A percentile compares a stretch with the other conserved stretches of the same genome.
Evolutionary conservation across 306 rosid genomes (phyloP).

Genomic region (Medicago lupulina): DNA sequence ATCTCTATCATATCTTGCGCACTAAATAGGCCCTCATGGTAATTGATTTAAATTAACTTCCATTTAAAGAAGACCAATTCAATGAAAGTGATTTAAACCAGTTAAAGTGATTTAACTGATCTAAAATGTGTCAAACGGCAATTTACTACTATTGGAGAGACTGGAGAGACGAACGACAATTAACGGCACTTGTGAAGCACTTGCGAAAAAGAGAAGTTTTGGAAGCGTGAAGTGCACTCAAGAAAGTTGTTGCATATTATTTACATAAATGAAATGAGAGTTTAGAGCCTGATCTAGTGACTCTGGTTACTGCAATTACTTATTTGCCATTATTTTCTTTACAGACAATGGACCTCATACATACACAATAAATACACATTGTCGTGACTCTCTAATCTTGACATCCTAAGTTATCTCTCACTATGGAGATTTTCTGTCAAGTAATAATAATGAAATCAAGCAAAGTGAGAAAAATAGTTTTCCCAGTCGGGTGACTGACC

Average conservation of each 20-base stretch:
- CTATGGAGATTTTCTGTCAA: slow-evolving; percentile 45
- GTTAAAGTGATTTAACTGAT: too few relatives aligned
- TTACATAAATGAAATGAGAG: slow-evolving; percentile 59
- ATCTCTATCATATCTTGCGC: too few relatives aligned
- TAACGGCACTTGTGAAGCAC: too few relatives aligned
- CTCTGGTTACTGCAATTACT: slow-evolving; percentile 51
- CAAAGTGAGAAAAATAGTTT: slow-evolving; percentile 43
- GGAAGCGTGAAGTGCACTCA: slow-evolving; percentile 30
- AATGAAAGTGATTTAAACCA: too few relatives aligned
- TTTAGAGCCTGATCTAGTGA: slow-evolving; percentile 46
- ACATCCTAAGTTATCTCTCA: slow-evolving; percentile 53
- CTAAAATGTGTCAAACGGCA: too few relatives aligned
- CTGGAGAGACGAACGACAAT: too few relatives aligned
- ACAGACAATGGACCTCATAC: slow-evolving; percentile 57
- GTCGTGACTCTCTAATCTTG: slow-evolving; percentile 44
- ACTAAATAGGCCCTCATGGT: too few relatives aligned
- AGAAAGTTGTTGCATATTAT: slow-evolving; percentile 65
- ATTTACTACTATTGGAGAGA: too few relatives aligned
- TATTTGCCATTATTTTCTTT: slow-evolving; percentile 64
- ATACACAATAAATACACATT: slow-evolving; percentile 47
- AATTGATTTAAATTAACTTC: too few relatives aligned
- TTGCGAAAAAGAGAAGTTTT: too few relatives aligned
- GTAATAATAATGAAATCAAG: slow-evolving; percentile 34
- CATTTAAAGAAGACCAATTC: too few relatives aligned
- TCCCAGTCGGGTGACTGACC: slow-evolving; percentile 45